Evolutionary conservation across 2,329 filamentous ascomycete genomes (phyloP).

Genomic region (Pseudocercospora eumusae): DNA sequence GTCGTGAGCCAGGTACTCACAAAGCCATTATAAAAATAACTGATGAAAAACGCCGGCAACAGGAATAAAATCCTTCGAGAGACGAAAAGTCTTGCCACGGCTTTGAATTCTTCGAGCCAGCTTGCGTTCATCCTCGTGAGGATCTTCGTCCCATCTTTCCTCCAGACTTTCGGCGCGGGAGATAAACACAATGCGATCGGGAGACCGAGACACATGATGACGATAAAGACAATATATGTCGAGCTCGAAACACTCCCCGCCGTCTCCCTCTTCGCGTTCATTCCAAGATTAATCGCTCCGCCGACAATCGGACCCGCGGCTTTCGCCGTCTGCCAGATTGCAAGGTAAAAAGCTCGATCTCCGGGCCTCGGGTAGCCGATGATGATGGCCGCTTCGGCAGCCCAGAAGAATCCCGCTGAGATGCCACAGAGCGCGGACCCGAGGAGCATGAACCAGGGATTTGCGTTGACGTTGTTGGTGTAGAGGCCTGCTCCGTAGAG

Average conservation of each 20-base stretch:
- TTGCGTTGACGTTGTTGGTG: slow-evolving; percentile 52
- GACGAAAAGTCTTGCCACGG: slow-evolving; percentile 39
- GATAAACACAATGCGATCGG: slow-evolving; percentile 45
- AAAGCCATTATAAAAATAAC: slow-evolving; percentile 47
- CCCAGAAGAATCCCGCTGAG: slow-evolving; percentile 54
- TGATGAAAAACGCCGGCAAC: slow-evolving; percentile 43
- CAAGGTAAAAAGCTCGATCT: slow-evolving; percentile 48
- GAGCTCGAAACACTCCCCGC: slow-evolving; percentile 40
- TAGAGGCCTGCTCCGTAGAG: slow-evolving; percentile 53
- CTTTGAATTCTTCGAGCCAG: slow-evolving; percentile 38
- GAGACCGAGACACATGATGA: slow-evolving; percentile 43
- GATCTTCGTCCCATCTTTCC: slow-evolving; percentile 43
- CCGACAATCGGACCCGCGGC: slow-evolving; percentile 53
- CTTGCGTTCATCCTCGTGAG: slow-evolving; percentile 38
- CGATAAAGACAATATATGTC: slow-evolving; percentile 49
- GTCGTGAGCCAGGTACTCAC: slow-evolving; percentile 54
- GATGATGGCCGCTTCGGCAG: slow-evolving; percentile 52
- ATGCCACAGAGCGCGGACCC: slow-evolving; percentile 52
- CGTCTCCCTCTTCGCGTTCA: slow-evolving; percentile 50
- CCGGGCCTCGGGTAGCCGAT: slow-evolving; percentile 49
- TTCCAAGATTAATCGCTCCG: slow-evolving; percentile 50
- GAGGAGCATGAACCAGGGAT: slow-evolving; percentile 54
- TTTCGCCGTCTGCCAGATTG: slow-evolving; percentile 54
- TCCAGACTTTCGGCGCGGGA: slow-evolving; percentile 45
- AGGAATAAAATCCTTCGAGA: slow-evolving; percentile 43